Base-by-base conservation (phyloP, 1,284 basidiomycete genomes). In the Pholiota adiposa region DNA sequence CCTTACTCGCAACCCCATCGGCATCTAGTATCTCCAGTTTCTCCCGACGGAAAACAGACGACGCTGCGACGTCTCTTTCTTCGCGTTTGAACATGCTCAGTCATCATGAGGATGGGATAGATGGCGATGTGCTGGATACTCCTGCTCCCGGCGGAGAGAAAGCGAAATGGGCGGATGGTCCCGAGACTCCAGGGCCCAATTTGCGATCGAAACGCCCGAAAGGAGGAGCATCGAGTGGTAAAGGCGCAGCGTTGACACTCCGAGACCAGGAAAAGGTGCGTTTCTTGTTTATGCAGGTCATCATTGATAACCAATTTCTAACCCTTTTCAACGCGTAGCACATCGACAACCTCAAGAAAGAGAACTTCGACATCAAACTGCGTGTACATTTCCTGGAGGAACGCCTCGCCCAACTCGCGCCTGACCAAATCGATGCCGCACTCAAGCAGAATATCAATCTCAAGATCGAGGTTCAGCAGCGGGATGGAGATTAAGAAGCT, bases 321-420 rank as follows among this genome's bases (percentile, higher is more conserved):
- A 44, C 25, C 21, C 41, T 44, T 54, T 16, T 11, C 19, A 9
- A 21, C 6, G 31, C 58, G 49, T 67, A 97, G 94, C 92, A 96
- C 72, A 93, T 97, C 70, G 94, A 97, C 76, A 89, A 89, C 63
- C 83, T 96, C 67, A 96, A 96, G 80, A 96, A 96, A 73, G 94
- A 97, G 73, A 95, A 96, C 79, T 97, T 97, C 76, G 92, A 91
- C 69, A 88, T 97, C 71, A 96, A 97, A 73, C 84, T 97, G 56
- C 93, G 94, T 65, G 93, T 97, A 4, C 94, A 96, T 72, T 96
- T 97, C 72, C 84, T 96, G 51, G 93, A 97, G 72, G 94, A 97
- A 69, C 90, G 93, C 29, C 84, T 97, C 14, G 89, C 89, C 1
- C 87, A 92, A 68, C 87, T 96, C 60, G 92, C 94, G 0, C 94